phyloP scores from a whole-genome alignment of 495 filamentous ascomycete genomes.

The Astrothelium macrocarpum region DNA sequence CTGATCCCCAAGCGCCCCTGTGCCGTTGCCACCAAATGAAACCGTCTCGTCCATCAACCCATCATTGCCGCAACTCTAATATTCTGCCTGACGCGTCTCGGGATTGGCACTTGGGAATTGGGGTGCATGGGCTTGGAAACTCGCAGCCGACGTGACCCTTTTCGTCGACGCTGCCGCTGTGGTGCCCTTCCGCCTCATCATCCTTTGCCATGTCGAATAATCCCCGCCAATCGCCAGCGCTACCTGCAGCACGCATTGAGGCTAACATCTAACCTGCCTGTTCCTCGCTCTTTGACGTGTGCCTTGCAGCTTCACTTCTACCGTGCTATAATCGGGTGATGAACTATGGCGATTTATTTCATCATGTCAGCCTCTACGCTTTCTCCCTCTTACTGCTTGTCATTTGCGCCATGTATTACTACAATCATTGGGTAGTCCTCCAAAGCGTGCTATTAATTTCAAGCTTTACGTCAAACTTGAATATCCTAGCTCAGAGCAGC shows the following conservation, averaged over 20 bases:
- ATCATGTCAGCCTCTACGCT: neutral
- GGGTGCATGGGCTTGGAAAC: neutral
- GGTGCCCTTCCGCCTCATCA: neutral
- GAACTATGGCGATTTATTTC: neutral
- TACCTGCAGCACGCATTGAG: neutral
- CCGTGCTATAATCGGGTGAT: neutral
- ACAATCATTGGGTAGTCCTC: neutral
- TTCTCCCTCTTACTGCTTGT: neutral
- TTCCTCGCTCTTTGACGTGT: neutral
- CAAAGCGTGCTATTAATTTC: neutral
- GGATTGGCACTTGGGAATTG: neutral
- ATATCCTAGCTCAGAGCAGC: conserved; percentile 15
- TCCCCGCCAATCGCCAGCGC: neutral
- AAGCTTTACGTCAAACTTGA: neutral
- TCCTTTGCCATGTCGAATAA: neutral
- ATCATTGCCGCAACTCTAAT: too few relatives aligned
- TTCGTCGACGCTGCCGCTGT: neutral
- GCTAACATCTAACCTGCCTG: neutral
- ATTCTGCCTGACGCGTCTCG: neutral
- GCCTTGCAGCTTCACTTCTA: neutral
- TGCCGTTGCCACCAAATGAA: neutral
- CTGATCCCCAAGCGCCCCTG: neutral
- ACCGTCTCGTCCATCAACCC: too few relatives aligned
- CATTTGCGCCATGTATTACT: neutral
- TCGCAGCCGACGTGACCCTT: neutral